Base-by-base conservation (phyloP, 1,284 basidiomycete genomes). In the Pseudozyma sp. region DNA sequence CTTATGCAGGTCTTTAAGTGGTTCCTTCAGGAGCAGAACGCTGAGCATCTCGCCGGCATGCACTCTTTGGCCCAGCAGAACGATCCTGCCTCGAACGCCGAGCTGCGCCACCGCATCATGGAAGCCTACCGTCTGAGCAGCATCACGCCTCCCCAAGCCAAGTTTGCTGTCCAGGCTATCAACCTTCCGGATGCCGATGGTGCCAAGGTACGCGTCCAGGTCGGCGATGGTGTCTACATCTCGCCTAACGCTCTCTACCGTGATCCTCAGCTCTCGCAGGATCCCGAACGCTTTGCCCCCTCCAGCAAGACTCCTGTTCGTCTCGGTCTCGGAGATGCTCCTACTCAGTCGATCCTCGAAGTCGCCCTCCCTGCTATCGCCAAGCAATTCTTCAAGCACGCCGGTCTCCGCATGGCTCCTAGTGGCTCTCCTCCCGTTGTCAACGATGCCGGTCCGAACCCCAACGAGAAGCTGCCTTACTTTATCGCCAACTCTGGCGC, bases 1-100 rank as follows among this genome's bases (percentile, higher is more conserved):
- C 44, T 76, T 50, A 59, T 76, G 64, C 70, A 72, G 55, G 38
- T 49, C 1, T 63, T 76, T 50, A 65, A 76, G 39, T 76, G 70
- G 70, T 66, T 72, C 66, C 42, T 76, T 19, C 34, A 54, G 14
- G 60, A 61, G 25, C 66, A 67, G 51, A 70, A 76, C 36, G 45
- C 21, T 18, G 63, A 72, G 40, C 60, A 68, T 2, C 66, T 66
- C 14, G 45, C 62, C 0, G 51, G 18, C 48, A 66, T 76, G 74
- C 49, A 66, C 25, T 31, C 40, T 35, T 62, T 76, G 5, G 57
- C 70, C 7, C 66, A 60, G 45, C 58, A 56, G 50, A 53, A 51
- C 52, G 74, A 76, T 35, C 52, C 62, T 11, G 53, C 48, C 35
- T 72, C 74, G 35, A 64, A 48, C 14, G 50, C 52, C 39, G 74